Base-by-base conservation (phyloP, 2,329 filamentous ascomycete species). In the Apiospora marii region DNA sequence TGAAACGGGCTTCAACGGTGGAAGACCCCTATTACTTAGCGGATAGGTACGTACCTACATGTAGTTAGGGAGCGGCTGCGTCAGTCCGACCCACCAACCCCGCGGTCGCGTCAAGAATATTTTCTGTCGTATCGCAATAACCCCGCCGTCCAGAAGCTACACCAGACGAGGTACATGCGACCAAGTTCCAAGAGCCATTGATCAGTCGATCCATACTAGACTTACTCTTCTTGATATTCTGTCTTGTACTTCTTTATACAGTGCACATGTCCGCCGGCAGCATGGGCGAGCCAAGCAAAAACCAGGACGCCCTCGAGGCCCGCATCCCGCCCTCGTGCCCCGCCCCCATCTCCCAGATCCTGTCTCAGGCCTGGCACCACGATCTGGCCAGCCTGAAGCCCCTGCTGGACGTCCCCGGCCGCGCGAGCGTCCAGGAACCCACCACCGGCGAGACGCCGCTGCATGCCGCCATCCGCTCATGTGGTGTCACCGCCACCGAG, bases 401-500 rank as follows among this genome's bases (percentile, higher is more conserved):
- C 72, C 88, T 97, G 10, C 89, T 97, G 74, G 87, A 89, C 78
- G 87, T 84, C 4, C 90, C 88, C 68, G 92, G 85, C 72, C 85
- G 84, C 84, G 84, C 94, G 85, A 95, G 93, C 81, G 91, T 92
- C 5, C 94, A 96, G 82, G 96, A 98, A 79, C 89, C 93, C 7
- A 91, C 92, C 74, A 98, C 95, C 0, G 94, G 94, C 73, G 94
- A 92, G 82, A 95, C 95, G 12, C 95, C 96, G 13, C 88, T 98
- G 19, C 96, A 98, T 83, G 93, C 95, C 30, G 94, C 95, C 51
- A 94, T 98, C 80, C 92, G 94, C n/a, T 88, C 92, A 4, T 94
- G 92, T 78, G 90, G 88, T 0, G 75, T 79, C 3, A 81, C 82
- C 3, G 80, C 80, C 13, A 83, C 84, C 34, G 82, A 84, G 37